Base-by-base conservation (phyloP, 768 basidiomycete genomes). In the Lactarius hatsudake region DNA sequence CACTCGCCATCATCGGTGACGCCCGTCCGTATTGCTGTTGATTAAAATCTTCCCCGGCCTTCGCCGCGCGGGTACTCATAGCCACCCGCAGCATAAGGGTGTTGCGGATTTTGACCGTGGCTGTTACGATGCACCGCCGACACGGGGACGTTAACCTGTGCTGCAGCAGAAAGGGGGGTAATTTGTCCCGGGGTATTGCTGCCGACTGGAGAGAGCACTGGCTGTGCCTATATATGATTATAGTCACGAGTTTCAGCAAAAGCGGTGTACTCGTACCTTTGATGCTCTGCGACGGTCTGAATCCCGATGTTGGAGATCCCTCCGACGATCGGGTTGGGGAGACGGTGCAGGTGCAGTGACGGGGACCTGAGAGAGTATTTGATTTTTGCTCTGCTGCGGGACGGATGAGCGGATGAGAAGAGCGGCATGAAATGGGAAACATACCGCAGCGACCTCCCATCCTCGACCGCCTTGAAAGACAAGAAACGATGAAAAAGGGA, bases 371-470 rank as follows among this genome's bases (percentile, higher is more conserved):
- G 86, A 79, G 32, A 88, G 77, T 61, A 88, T 83, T 72, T 88
- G 86, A 72, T 81, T 87, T 76, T 88, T 86, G 62, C 83, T 83
- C 86, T 88, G 70, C 34, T 34, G 59, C 58, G 59, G 30, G 17
- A 42, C 45, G 55, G 59, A 57, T 53, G 60, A 13, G 34, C 34
- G 3, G 38, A 12, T 56, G 5, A 17, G 28, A 26, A n/a, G 13
- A 7, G 13, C 6, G n/a, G 53, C 2, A 20, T 12, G 4, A 36
- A 23, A 56, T 0, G 18, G 15, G 15, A 34, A 40, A 84, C 87
- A 71, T 73, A 93, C 92, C 76, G 85, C 78, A 45, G 88, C 87
- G 56, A 84, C 84, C 78, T 98, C 95, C 96, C 96, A 98, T 62
- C 96, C 96, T 79, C 91, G 91, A 57, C 95, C 96, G 71, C 88